Base-by-base conservation (phyloP, 177 flowering plant genomes). In the Vitis hybrid region DNA sequence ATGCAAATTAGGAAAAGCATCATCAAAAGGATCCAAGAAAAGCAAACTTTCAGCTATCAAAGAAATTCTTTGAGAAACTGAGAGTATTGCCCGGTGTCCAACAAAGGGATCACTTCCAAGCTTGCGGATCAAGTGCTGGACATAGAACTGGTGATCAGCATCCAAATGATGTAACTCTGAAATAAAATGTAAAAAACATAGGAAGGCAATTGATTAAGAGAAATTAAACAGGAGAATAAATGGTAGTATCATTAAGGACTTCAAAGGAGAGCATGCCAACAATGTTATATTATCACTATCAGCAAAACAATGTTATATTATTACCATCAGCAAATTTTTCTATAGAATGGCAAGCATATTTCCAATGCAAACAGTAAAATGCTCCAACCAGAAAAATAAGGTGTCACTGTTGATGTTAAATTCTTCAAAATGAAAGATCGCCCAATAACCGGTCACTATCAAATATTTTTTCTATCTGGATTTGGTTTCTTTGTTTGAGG, bases 1-100 rank as follows among this genome's bases (percentile, higher is more conserved):
- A 70, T 93, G 91, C 76, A 87, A 71, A 70, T 56, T 59, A 9
- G 90, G 83, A 72, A 93, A 93, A 51, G 87, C 83, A 73, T 77
- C 82, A 66, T 89, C 90, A 84, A 95, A 93, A 65, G 99, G 98
- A 84, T 95, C 97, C 80, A 83, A 71, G 73, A 85, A 86, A 64
- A 89, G 90, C 77, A 93, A 63, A 72, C 79, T 84, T 72, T 93
- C 97, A 60, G 90, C 92, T 6, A 78, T 65, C 8, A 69, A 71
- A 61, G 83, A 80, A 59, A 95, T 85, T 61, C 85, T 83, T 60
- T 87, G 92, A 69, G 86, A 88, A 74, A 87, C 83, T 18, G 83
- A 74, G 64, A 95, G 81, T 70, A 90, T 61, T 46, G 83, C 79
- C 8, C 92, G 88, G 68, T 90, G 97, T 32, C 99, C 98, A 71